phyloP scores from a whole-genome alignment of 208 protist species.

The Wallacemonas sp. region DNA sequence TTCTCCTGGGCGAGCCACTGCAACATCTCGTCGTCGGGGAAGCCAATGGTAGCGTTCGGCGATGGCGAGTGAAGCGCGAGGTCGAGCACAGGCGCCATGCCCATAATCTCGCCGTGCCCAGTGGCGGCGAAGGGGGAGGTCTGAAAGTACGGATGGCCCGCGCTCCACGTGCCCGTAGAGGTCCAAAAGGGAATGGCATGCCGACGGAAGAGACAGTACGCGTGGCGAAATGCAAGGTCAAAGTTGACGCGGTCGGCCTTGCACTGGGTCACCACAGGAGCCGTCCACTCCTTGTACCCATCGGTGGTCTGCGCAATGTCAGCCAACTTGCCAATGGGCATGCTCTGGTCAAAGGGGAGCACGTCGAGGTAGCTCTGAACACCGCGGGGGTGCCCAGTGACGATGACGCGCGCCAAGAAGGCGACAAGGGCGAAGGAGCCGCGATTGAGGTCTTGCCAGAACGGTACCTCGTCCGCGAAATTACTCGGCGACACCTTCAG shows the following conservation, averaged over 20 bases:
- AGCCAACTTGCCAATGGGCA: slow-evolving; percentile 70
- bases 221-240: slow-evolving; percentile 70
- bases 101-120: slow-evolving; percentile 67
- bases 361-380: slow-evolving; percentile 85
- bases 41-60: slow-evolving; percentile 85
- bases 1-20: slow-evolving; percentile 80
- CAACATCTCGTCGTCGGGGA: slow-evolving; percentile 85
- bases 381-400: slow-evolving; percentile 69
- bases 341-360: slow-evolving; percentile 72
- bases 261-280: slow-evolving; percentile 56
- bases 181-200: slow-evolving; percentile 88
- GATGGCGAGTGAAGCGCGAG: slow-evolving; percentile 76
- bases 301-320: slow-evolving; percentile 69
- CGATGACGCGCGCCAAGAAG: slow-evolving; percentile 66
- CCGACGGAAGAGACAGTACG: slow-evolving; percentile 86
- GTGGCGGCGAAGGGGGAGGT: slow-evolving; percentile 49
- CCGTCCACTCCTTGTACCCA: slow-evolving; percentile 62
- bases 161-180: slow-evolving; percentile 42
- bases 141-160: slow-evolving; percentile 81
- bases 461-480: slow-evolving; percentile 66
- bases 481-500: slow-evolving; percentile 70
- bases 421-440: slow-evolving; percentile 79
- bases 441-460: slow-evolving; percentile 75
- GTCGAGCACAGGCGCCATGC: slow-evolving; percentile 87
- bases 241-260: slow-evolving; percentile 61